Percentiles rank a stretch among this genome's conserved stretches.
These are phyloP conservation scores for Phaeophleospora eucalypticola DNA, from an alignment of 2,329 filamentous ascomycete species.

Conservation along the genomic window DNA sequence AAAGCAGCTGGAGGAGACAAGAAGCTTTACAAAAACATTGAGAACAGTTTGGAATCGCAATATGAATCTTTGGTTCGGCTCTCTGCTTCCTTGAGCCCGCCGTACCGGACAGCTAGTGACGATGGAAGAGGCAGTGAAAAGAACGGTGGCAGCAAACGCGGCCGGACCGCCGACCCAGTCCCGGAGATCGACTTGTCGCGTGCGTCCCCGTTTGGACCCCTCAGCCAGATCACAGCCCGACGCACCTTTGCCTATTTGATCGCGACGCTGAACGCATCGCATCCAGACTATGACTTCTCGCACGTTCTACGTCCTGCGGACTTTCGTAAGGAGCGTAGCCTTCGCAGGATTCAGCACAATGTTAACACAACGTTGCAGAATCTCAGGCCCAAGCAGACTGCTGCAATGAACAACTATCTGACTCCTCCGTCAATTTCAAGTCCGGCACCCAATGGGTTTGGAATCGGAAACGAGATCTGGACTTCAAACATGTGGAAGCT, in stretches of 20 bases:
- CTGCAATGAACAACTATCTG: slow-evolving; percentile 22
- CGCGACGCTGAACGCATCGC: slow-evolving; percentile 90
- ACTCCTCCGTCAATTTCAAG: slow-evolving; percentile 24
- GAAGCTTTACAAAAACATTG: slow-evolving; percentile 95
- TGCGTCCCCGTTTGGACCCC: slow-evolving; percentile 84
- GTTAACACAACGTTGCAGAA: slow-evolving; percentile 86
- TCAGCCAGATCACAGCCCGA: slow-evolving; percentile 82
- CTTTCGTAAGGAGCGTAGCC: slow-evolving; percentile 77
- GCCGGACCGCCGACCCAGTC: slow-evolving; percentile 26
- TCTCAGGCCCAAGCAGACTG: slow-evolving; percentile 58
- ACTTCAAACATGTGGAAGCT: slow-evolving; percentile 86
- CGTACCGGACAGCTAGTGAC: slow-evolving; percentile 46
- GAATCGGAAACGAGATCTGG: slow-evolving; percentile 53
- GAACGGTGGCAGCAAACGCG: slow-evolving; percentile 27
- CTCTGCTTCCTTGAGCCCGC: slow-evolving; percentile 81
- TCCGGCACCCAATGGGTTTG: slow-evolving; percentile 24
- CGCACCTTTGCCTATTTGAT: slow-evolving; percentile 95
- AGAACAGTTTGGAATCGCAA: slow-evolving; percentile 83
- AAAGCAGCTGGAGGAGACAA: slow-evolving; percentile 94
- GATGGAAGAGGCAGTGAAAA: slow-evolving; percentile 21
- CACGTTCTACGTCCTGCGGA: slow-evolving; percentile 84
- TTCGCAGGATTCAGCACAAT: slow-evolving; percentile 77
- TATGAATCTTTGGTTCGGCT: slow-evolving; percentile 84
- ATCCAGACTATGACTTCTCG: slow-evolving; percentile 96
- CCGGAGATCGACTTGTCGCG: slow-evolving; percentile 64